These are phyloP conservation scores for Juglanconis oblonga DNA, from an alignment of 2,329 filamentous ascomycete genomes.

Conservation along the genomic window DNA sequence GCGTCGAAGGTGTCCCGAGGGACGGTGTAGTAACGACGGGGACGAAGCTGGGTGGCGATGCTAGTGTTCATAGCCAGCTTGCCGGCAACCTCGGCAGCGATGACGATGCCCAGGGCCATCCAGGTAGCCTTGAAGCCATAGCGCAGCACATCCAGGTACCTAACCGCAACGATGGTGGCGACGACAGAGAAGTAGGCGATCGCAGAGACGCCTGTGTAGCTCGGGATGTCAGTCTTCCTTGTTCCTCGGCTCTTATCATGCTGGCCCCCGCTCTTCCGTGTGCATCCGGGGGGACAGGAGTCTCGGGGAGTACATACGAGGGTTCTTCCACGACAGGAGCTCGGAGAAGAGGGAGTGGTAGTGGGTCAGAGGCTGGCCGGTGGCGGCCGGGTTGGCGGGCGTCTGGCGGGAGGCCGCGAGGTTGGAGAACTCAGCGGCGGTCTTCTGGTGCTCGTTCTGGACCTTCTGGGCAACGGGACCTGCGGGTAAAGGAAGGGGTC, in stretches of 20 bases:
- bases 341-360: conserved; percentile 71
- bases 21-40: conserved; percentile 65
- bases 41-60: conserved; percentile 63
- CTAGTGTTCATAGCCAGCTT: conserved; percentile 61
- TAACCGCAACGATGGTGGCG: conserved; percentile 57
- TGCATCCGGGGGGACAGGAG: background rate
- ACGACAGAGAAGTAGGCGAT: conserved; percentile 62
- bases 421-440: conserved; percentile 54
- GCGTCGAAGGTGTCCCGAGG: conserved; percentile 60
- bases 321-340: conserved; percentile 67
- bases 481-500: conserved; percentile 26
- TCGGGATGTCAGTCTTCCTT: conserved; percentile 23
- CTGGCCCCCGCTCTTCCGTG: background rate
- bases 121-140: conserved; percentile 65
- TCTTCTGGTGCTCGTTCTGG: conserved; percentile 54
- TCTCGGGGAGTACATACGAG: conserved; percentile 46
- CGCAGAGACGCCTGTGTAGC: conserved; percentile 54
- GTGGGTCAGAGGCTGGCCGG: conserved; percentile 62
- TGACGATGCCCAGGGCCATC: conserved; percentile 58
- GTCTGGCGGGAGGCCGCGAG: conserved; percentile 56
- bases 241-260: background rate
- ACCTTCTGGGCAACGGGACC: conserved; percentile 59
- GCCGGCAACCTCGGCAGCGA: conserved; percentile 59
- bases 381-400: conserved; percentile 51
- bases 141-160: conserved; percentile 65